A percentile compares a stretch with the other conserved stretches of the same genome.
phyloP scores from a whole-genome alignment of 192 early-diverging fungal genomes.

The Bifiguratus adelaidae region DNA sequence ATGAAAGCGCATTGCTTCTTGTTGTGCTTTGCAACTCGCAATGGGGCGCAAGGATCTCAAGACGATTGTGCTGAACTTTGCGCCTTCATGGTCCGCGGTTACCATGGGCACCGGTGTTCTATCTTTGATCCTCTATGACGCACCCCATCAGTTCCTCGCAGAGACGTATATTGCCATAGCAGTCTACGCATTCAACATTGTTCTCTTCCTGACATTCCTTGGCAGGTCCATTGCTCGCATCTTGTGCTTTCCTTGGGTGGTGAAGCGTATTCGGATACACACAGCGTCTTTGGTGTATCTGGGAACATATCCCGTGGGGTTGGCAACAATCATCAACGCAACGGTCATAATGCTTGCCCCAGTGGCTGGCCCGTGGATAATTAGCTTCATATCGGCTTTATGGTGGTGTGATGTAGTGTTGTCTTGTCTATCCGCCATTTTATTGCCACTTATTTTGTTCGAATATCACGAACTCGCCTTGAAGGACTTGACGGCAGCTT shows the following conservation, averaged over 20 bases:
- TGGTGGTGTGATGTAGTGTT: conserved; percentile 29
- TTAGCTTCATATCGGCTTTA: conserved; percentile 22
- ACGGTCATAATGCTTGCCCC: conserved; percentile 12
- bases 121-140: conserved; percentile 14
- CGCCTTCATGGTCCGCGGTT: conserved; percentile 41
- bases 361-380: conserved; percentile 17
- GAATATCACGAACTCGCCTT: conserved; percentile 28
- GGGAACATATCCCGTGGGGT: conserved; percentile 38
- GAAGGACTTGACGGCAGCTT: conserved; percentile 25
- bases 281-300: conserved; percentile 33
- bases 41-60: conserved; percentile 22
- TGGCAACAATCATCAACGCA: conserved; percentile 26
- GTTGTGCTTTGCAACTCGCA: too few relatives aligned
- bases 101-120: conserved; percentile 41
- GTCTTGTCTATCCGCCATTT: conserved; percentile 18
- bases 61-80: conserved; percentile 38
- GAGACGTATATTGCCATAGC: conserved; percentile 25
- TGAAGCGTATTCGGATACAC: conserved; percentile 26
- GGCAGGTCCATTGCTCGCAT: conserved; percentile 18
- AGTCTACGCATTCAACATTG: conserved; percentile 22
- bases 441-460: conserved; percentile 25
- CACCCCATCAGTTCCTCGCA: conserved; percentile 26
- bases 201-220: conserved; percentile 17
- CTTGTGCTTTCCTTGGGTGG: conserved; percentile 25
- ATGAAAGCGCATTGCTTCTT: too few relatives aligned